A percentile compares a stretch with the other conserved stretches of the same genome.
These are phyloP conservation scores for Rhizopogon roseolus DNA, from an alignment of 768 basidiomycete species.

Conservation along the genomic window DNA sequence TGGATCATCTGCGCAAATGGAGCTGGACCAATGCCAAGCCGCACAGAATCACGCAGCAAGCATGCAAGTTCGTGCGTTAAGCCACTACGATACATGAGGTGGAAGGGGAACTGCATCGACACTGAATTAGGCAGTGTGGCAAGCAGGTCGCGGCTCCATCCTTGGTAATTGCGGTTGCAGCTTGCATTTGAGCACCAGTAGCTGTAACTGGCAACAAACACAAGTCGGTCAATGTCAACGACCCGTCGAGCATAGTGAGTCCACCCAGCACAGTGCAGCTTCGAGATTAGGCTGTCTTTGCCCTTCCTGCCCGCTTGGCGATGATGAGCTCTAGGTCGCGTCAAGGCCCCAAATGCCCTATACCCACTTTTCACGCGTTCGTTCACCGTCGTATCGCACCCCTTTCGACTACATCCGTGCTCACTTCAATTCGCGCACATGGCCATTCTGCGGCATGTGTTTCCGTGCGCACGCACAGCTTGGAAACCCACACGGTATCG, in stretches of 20 bases:
- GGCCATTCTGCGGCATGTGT: too few relatives aligned
- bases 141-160: slow-evolving; percentile 22
- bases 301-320: neutral
- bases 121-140: slow-evolving; percentile 14
- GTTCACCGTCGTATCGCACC: too few relatives aligned
- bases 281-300: neutral
- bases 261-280: neutral
- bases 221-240: slow-evolving; percentile 11
- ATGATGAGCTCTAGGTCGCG: too few relatives aligned
- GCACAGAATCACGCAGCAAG: slow-evolving; percentile 15
- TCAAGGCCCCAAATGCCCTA: too few relatives aligned
- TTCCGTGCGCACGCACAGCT: too few relatives aligned
- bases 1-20: slow-evolving; percentile 20
- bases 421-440: too few relatives aligned
- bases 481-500: too few relatives aligned
- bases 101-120: slow-evolving; percentile 18
- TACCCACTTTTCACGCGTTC: too few relatives aligned
- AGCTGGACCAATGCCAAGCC: slow-evolving; percentile 20
- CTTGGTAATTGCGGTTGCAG: slow-evolving; percentile 20
- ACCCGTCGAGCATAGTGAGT: slow-evolving; percentile 2
- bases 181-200: slow-evolving; percentile 13
- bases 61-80: slow-evolving; percentile 12
- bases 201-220: slow-evolving; percentile 21
- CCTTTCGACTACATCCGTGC: too few relatives aligned
- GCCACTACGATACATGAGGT: slow-evolving; percentile 15